Evolutionary conservation across 2,329 filamentous ascomycete genomes (phyloP), one percentile per base, ranked within the genome.

Genomic region (Aspergillus tanneri): DNA sequence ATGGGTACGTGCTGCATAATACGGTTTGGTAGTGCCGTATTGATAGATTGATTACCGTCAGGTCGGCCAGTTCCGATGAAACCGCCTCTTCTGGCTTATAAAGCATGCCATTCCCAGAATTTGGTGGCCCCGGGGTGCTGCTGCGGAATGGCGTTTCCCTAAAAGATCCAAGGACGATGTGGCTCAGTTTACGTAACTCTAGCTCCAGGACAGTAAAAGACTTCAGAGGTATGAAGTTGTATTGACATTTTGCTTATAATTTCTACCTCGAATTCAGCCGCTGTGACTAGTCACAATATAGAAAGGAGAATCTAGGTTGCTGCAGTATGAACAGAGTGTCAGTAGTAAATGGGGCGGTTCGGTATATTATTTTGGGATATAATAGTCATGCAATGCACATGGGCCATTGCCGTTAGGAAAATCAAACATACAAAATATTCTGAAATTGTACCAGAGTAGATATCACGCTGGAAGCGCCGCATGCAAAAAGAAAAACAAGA

Each of bases 21-120:
- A n/a, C n/a, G n/a, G n/a, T n/a, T n/a, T n/a, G n/a, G n/a, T n/a
- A n/a, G n/a, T n/a, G n/a, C n/a, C n/a, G n/a, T n/a, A n/a, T n/a
- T 3, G 50, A 2, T 50, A 70, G 70, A 21, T 60, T 73, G 28
- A 52, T 73, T 35, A 73, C 70, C 5, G 67, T 70, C 8, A 70
- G 70, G 16, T 59, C 58, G 28, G 72, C 70, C 1, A 68, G 72
- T 22, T n/a, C n/a, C n/a, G 70, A 73, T 62, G 53, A 75, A 46
- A 66, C 68, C 1, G 67, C 39, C 61, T 70, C 40, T 70, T 68
- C 49, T 64, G 70, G 68, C 47, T 59, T 73, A 73, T 27, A 61
- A 72, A 40, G 68, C 69, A 35, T 72, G 70, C 34, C 69, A 70
- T 34, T 66, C 69, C 2, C 71, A 73, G 52, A n/a, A n/a, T n/a